phyloP scores from a whole-genome alignment of 306 rosid species.

The Leucaena leucocephala region DNA sequence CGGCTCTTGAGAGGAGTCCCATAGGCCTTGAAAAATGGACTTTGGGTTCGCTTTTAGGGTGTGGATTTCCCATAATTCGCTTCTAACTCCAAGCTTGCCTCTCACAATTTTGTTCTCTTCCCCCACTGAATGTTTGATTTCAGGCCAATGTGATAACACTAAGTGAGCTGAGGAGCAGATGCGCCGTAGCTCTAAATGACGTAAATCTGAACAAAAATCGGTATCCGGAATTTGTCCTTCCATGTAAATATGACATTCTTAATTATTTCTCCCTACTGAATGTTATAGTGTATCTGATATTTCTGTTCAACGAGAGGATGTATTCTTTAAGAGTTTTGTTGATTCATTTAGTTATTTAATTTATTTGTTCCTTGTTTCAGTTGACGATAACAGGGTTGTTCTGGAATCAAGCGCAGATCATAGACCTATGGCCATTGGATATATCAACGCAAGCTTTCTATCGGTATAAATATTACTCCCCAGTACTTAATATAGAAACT shows the following conservation, averaged over 20 bases:
- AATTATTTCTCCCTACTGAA: background rate
- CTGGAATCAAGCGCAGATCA: slow-evolving; percentile 71
- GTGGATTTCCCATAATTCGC: background rate
- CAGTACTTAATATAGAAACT: too few relatives aligned
- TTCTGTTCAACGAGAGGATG: background rate
- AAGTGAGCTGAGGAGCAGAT: slow-evolving; percentile 58
- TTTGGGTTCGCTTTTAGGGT: too few relatives aligned
- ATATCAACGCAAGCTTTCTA: slow-evolving; percentile 85
- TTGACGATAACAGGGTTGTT: slow-evolving; percentile 74
- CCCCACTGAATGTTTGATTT: slow-evolving; percentile 14
- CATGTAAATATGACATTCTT: slow-evolving; percentile 57
- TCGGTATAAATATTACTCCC: slow-evolving; percentile 43
- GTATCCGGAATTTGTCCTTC: slow-evolving; percentile 62
- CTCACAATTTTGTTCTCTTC: background rate
- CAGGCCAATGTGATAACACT: slow-evolving; percentile 67
- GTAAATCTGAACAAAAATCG: slow-evolving; percentile 82
- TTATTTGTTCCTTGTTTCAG: slow-evolving; percentile 49
- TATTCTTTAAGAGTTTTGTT: background rate
- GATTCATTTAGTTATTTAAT: background rate
- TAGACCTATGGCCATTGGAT: slow-evolving; percentile 79
- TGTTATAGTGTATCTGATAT: background rate
- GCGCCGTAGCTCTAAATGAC: slow-evolving; percentile 66
- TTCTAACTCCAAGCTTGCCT: background rate
- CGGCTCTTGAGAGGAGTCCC: too few relatives aligned
- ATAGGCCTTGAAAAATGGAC: too few relatives aligned